Evolutionary conservation across 2,329 filamentous ascomycete species (phyloP), one percentile per base, ranked within the genome.

Genomic region (Chaetomiaceae sp.): DNA sequence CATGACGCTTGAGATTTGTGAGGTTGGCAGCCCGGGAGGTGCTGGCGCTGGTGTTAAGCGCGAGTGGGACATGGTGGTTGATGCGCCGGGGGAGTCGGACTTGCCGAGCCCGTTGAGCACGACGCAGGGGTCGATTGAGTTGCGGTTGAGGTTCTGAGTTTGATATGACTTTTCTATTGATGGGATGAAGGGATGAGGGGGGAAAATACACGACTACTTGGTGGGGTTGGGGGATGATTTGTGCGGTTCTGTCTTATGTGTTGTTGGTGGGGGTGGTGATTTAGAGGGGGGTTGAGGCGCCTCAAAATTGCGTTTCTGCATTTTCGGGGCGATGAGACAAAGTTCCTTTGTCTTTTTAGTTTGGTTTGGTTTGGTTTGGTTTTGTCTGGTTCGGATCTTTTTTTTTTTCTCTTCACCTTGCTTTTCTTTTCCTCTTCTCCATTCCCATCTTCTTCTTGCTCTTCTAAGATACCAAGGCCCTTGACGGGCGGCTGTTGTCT

Each of bases 1-100:
- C 63, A 93, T 97, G 86, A 80, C 85, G 52, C 77, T 87, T 51
- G 85, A 93, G 59, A 74, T 87, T 37, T 65, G 66, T 16, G 74
- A 79, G 58, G 62, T 73, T n/a, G 60, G 66, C 25, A 57, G 60
- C 35, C 59, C 60, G 7, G 52, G 66, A 9, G 60, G 66, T 4
- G 69, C 72, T 34, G 60, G 34, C 25, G 69, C 72, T 34, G 60
- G 34, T 23, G 60, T 72, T 34, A 82, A 83, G 62, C 68, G 73
- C 31, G 80, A 83, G 58, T 83, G 79, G 79, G 79, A 83, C 48
- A 83, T 83, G 79, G 70, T 73, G 2, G 64, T 83, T 23, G 80
- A 83, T 50, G 68, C 65, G 13, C 62, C 64, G n/a, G 62, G 58
- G 5, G 72, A 73, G 33, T 59, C 61, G 39, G 70, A 73, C 33